Base-by-base conservation (phyloP, 2,329 filamentous ascomycete species). In the Sclerotinia nivalis region DNA sequence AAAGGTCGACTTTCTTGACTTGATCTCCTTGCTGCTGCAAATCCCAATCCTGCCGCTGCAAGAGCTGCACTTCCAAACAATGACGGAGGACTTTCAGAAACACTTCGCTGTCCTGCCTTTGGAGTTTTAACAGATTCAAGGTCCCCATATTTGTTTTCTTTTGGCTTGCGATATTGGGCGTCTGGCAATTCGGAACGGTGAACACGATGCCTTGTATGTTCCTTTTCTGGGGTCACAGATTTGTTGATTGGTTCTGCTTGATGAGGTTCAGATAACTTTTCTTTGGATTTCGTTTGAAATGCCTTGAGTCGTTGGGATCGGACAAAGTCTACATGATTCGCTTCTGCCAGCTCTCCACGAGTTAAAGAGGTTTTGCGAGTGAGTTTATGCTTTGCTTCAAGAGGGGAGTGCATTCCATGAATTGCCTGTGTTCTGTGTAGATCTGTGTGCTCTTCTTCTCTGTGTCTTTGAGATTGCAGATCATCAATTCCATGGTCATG, bases 1-100 rank as follows among this genome's bases (percentile, higher is more conserved):
- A 55, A 65, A n/a, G 75, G 75, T 59, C 77, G 72, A 47, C 74
- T 72, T 73, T 78, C 77, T 76, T 72, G 70, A 71, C 75, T 78
- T 31, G 73, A 49, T 71, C 74, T 75, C 25, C 76, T 73, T 50
- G 75, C 74, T 49, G 76, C 76, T 54, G 77, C 75, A 66, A 78
- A 76, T 34, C 76, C 77, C 18, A 76, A 66, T 55, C 72, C 71
- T 69, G 75, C 73, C 28, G 75, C 75, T 25, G 73, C 75, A 28
- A 75, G 68, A 37, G 71, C 75, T 15, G 72, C 73, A 61, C 73
- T 74, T n/a, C 75, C 71, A 49, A 73, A 73, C 25, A 77, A 67
- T 12, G 72, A 62, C 47, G 70, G 60, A 28, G 62, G 67, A 34
- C 76, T 73, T 64, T 70, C 74, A 68, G 74, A 62, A 10, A 69